Evolutionary conservation across 2,329 filamentous ascomycete genomes (phyloP).

Genomic region (Penicillium nordicum): DNA sequence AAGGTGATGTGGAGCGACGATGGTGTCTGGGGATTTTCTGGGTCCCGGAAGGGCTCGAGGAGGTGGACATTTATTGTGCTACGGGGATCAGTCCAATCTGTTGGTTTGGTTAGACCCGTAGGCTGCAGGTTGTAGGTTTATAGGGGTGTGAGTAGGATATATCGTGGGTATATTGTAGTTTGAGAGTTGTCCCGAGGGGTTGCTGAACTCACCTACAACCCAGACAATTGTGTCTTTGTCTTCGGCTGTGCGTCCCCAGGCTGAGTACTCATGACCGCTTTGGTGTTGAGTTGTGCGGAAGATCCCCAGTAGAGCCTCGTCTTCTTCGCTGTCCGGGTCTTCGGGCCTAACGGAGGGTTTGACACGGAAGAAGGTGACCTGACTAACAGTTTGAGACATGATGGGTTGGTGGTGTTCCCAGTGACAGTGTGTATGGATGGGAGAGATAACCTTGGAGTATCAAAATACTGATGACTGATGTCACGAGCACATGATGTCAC

Average conservation of each 20-base stretch:
- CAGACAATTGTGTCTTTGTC: slow-evolving; percentile 37
- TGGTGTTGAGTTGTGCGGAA: slow-evolving; percentile 32
- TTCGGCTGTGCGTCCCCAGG: slow-evolving; percentile 39
- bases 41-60: slow-evolving; percentile 26
- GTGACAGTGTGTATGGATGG: background rate
- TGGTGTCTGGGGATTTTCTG: slow-evolving; percentile 18
- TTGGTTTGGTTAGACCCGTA: background rate
- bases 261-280: slow-evolving; percentile 34
- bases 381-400: slow-evolving; percentile 29
- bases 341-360: slow-evolving; percentile 39
- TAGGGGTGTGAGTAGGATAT: background rate
- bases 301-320: slow-evolving; percentile 27
- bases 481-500: slow-evolving; percentile 2
- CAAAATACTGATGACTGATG: slow-evolving; percentile 1
- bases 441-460: background rate
- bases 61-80: slow-evolving; percentile 17
- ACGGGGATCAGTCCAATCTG: slow-evolving; percentile 36
- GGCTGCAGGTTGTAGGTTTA: background rate
- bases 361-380: slow-evolving; percentile 39
- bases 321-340: slow-evolving; percentile 33
- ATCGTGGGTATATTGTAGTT: background rate
- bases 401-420: background rate
- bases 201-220: slow-evolving; percentile 32
- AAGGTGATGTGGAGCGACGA: slow-evolving; percentile 32
- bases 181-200: background rate